Base-by-base conservation (phyloP, 352 stramenopile species). In the Globisporangium canariense region DNA sequence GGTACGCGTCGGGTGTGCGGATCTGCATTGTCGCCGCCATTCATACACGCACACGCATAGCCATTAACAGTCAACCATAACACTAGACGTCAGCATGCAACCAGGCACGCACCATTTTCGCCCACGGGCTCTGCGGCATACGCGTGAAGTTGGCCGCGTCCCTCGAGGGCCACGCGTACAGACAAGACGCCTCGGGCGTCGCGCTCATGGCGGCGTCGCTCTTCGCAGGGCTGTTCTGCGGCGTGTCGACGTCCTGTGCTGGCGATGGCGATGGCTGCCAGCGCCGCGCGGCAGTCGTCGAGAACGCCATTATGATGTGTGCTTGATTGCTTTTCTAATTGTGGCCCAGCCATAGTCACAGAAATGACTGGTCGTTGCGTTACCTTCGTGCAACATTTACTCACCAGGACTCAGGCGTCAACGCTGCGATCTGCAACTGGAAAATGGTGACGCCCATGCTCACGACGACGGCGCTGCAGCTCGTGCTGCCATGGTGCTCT, bases 1-100 rank as follows among this genome's bases (percentile, higher is more conserved):
- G 61, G 60, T 90, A 93, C 51, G 64, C 66, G 46, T 77, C 74
- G 3, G 83, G 83, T 0, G 73, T 71, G 41, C 76, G 62, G 14
- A 92, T 92, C 83, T 91, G 55, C 34, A 16, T 30, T 38, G 60
- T 10, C 70, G 67, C 1, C 46, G 32, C 30, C 25, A 30, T 46
- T 47, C 25, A 14, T 7, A 25, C 2, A 52, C 16, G 4, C 7
- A 25, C 11, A 40, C 49, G 20, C 28, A 32, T 14, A 55, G 6
- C 11, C 20, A 11, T 36, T n/a, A 36, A 5, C 13, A 54, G 20
- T 0, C n/a, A 36, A 36, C 32, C 32, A 36, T 36, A 36, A 36
- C 1, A 36, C 32, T 8, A 41, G 62, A 8, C 55, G 43, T 22
- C 11, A 38, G 51, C 47, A 51, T 10, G 22, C 20, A 20, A 30